phyloP scores from a whole-genome alignment of 768 basidiomycete genomes.

The Dioszegia aurantiaca region DNA sequence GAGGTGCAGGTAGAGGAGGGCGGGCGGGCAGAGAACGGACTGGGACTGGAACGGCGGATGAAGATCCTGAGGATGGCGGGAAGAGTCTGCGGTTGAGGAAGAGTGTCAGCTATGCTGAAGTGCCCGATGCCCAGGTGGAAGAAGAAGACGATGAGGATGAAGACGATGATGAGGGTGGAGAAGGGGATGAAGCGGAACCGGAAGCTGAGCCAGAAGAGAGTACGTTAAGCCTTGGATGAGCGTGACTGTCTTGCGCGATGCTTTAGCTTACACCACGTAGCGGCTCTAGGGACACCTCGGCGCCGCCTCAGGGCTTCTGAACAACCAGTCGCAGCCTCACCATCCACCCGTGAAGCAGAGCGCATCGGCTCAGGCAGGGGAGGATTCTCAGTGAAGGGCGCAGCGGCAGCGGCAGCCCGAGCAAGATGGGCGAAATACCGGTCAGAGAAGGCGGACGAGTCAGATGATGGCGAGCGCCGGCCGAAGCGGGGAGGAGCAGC shows the following conservation, averaged over 20 bases:
- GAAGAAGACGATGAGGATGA: conserved; percentile 27
- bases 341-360: conserved; percentile 18
- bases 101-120: conserved; percentile 37
- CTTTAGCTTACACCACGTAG: conserved; percentile 1
- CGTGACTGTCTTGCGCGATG: no score
- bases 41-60: conserved; percentile 4
- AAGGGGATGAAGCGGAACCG: conserved; percentile 22
- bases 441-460: conserved; percentile 50
- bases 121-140: conserved; percentile 19
- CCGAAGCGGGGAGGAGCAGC: conserved; percentile 12
- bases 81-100: conserved; percentile 20
- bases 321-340: conserved; percentile 2
- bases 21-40: conserved; percentile 14
- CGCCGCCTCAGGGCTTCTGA: neutral
- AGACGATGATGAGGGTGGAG: conserved; percentile 24
- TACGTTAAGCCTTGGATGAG: neutral
- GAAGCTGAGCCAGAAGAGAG: conserved; percentile 13
- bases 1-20: conserved; percentile 12
- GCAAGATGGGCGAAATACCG: conserved; percentile 54
- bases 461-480: conserved; percentile 37
- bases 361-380: conserved; percentile 51
- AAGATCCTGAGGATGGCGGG: conserved; percentile 4
- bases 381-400: conserved; percentile 45
- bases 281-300: neutral
- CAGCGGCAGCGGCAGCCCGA: conserved; percentile 42